Evolutionary conservation across 2,329 filamentous ascomycete genomes (phyloP), one percentile per base, ranked within the genome.

Genomic region (Lasiodiplodia hormozganensis): DNA sequence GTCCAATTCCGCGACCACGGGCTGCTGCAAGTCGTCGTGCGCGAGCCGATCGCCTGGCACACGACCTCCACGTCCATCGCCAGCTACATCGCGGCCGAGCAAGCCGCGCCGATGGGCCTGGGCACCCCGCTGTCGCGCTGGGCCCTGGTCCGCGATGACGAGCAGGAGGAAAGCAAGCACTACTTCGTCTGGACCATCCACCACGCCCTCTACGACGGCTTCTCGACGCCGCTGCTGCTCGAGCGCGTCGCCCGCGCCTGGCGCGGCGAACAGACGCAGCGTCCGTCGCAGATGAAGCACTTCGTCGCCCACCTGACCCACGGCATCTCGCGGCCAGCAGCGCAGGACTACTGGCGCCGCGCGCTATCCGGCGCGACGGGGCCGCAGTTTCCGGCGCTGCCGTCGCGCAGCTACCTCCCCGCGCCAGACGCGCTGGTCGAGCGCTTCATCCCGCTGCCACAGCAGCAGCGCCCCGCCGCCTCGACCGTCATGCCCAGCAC

Each of bases 301-400:
- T 97, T 92, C 72, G 81, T 87, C 0, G 75, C 80, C 0, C 86
- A 86, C 72, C 84, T 88, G 71, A 40, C 38, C 3, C 70, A 75
- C 0, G 71, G 73, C 2, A 64, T 72, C 12, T 73, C 70, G 21
- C 70, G 60, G 2, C 67, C 67, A 2, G 85, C 67, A 5, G 84
- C 87, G 0, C 81, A 83, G 62, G 81, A 85, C 8, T 96, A 92
- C 73, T 97, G 94, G 94, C 86, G 86, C 12, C 84, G 88, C 64
- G 80, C 90, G 60, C 83, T 97, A 1, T 76, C 84, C 4, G 86
- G 86, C 4, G 85, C 87, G 73, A 84, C 85, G 56, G 82, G 82
- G 1, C 80, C 82, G 47, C 85, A 86, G 52, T 83, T 86, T 14
- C 79, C 79, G 0, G 71, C 82, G 0, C 80, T 92, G 12, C 91